Evolutionary conservation across 139 green algal species (phyloP).

Genomic region (Klebsormidium nitens): DNA sequence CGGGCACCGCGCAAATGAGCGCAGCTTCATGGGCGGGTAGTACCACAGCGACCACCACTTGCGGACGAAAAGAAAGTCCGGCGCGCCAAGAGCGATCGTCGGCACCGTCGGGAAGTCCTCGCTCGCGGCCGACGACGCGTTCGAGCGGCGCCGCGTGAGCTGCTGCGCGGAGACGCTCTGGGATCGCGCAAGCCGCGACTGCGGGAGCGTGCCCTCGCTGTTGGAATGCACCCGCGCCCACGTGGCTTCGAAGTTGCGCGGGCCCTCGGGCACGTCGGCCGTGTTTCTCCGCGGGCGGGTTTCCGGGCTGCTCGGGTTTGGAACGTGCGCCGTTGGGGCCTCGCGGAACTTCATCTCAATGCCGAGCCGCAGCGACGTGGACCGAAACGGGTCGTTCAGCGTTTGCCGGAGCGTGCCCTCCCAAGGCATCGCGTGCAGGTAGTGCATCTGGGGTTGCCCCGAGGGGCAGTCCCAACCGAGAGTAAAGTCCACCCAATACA

Average conservation of each 20-base stretch:
- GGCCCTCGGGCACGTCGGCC: not conserved
- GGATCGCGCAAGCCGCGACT: no score
- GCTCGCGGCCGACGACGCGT: not conserved
- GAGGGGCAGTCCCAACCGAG: constrained; percentile 23
- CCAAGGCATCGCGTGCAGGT: constrained; percentile 25
- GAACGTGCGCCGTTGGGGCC: not conserved
- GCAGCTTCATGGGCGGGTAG: constrained; percentile 25
- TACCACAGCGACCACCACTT: constrained; percentile 27
- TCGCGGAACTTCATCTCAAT: constrained; percentile 14
- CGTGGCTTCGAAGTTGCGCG: no score
- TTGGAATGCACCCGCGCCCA: no score
- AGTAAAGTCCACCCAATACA: constrained; percentile 23
- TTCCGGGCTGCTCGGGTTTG: not conserved
- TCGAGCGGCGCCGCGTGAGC: not conserved
- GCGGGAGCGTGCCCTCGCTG: no score
- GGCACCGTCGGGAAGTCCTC: not conserved
- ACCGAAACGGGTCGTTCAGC: constrained; percentile 38
- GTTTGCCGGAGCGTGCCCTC: not conserved
- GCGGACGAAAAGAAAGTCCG: constrained; percentile 18
- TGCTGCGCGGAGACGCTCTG: constrained; percentile 15
- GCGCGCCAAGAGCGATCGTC: constrained; percentile 7
- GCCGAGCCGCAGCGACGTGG: constrained; percentile 17
- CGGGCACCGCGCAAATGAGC: constrained; percentile 12
- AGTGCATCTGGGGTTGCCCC: constrained; percentile 21
- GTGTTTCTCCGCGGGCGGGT: not conserved